Evolutionary conservation across 129 eudicot genomes (phyloP), one percentile per base, ranked within the genome.

Genomic region (sunflower (Helianthus annuus)): DNA sequence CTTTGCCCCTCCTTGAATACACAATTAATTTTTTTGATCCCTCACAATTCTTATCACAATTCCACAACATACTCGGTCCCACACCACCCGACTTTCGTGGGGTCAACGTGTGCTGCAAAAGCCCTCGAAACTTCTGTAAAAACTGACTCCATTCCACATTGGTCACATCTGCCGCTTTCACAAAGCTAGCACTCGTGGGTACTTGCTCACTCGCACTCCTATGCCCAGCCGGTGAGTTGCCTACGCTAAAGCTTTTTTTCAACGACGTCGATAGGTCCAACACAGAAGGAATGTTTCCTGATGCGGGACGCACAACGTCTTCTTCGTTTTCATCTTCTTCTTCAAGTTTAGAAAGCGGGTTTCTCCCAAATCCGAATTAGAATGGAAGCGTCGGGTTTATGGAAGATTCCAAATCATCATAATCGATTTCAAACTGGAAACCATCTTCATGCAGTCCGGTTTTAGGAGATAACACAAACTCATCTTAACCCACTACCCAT

Each of bases 171-270:
- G 87, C 83, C 49, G 88, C 34, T 85, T 90, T 88, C 77, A 94
- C 96, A 42, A 94, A 94, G 69, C 85, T 83, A 5, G 65, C 89
- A 70, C 99, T 85, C 1, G 82, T 83, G 10, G 96, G 97, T 17
- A 86, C 80, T 83, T 88, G 97, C 88, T 94, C 99, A 48, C 76
- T 84, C 12, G 97, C 99, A 48, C 99, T 94, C 76, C 96, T 79
- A 53, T 84, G 96, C 40, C 95, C 96, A 4, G 88, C 78, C 2
- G 90, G 82, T 3, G 89, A 80, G 70, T 85, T 87, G 19, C 92
- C 92, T 51, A 85, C 56, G 69, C 85, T 81, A 1, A 79, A 76
- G 34, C 64, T 65, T 54, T 77, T 77, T 74, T 85, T 93, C 13
- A 87, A 76, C 5, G 88, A 83, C 83, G 76, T 82, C 6, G 98